phyloP scores from a whole-genome alignment of 768 basidiomycete species.

The Leccinum boreale region DNA sequence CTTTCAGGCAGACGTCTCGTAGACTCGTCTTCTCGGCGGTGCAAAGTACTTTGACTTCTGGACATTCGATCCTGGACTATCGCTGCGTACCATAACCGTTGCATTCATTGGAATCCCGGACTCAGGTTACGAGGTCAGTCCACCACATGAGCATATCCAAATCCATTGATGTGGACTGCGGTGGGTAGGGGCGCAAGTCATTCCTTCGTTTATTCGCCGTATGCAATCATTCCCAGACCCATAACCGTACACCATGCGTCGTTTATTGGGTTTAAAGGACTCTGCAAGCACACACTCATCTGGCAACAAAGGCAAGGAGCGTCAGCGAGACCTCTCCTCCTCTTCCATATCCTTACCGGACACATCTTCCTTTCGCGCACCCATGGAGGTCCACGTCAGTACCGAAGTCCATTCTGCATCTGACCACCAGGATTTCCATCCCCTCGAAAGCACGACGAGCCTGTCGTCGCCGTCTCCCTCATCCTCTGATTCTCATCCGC shows the following conservation, averaged over 20 bases:
- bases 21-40: conserved; percentile 1
- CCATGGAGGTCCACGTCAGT: conserved; percentile 27
- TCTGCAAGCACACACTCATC: conserved; percentile 9
- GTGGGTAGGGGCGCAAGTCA: conserved; percentile 10
- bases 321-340: conserved; percentile 10
- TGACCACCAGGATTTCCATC: conserved; percentile 14
- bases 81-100: neutral
- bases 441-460: conserved; percentile 19
- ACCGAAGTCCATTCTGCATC: conserved; percentile 28
- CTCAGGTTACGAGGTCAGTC: conserved; percentile 13
- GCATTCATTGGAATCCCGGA: neutral
- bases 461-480: conserved; percentile 18
- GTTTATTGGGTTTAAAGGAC: conserved; percentile 29
- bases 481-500: conserved; percentile 16
- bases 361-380: neutral
- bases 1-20: neutral
- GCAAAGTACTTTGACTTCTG: neutral
- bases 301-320: conserved; percentile 23
- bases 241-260: conserved; percentile 26
- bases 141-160: conserved; percentile 1
- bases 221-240: conserved; percentile 9
- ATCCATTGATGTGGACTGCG: conserved; percentile 16
- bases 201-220: conserved; percentile 15
- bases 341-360: conserved; percentile 6
- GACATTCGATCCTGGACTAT: neutral